Percentiles rank a stretch among this genome's conserved stretches.
These are phyloP conservation scores for Fusarium newnesense DNA, from an alignment of 2,329 filamentous ascomycete species.

Conservation along the genomic window DNA sequence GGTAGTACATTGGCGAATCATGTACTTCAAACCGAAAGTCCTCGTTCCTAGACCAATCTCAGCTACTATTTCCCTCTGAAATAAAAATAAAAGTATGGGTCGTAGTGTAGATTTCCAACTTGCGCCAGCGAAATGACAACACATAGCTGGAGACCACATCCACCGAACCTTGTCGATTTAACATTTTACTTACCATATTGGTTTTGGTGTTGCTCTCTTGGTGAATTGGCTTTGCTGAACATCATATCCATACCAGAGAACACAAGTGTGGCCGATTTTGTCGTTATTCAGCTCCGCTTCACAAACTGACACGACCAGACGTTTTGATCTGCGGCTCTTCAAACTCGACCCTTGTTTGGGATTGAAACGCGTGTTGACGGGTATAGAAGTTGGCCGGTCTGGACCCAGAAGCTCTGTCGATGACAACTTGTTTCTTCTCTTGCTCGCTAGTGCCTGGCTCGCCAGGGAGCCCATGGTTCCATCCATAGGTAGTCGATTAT, in stretches of 20 bases:
- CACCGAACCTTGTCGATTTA: conserved; percentile 4
- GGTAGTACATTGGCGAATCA: conserved; percentile 43
- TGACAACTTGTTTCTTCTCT: conserved; percentile 29
- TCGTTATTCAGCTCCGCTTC: conserved; percentile 36
- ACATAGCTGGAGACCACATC: conserved; percentile 1
- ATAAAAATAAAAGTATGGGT: conserved; percentile 15
- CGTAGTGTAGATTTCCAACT: neutral
- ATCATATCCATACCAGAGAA: conserved; percentile 42
- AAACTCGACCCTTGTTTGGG: conserved; percentile 8
- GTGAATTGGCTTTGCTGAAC: conserved; percentile 38
- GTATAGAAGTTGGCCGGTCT: conserved; percentile 26
- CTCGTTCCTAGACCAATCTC: conserved; percentile 38
- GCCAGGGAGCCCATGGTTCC: conserved; percentile 22
- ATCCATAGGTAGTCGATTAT: conserved; percentile 32
- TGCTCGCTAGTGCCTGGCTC: conserved; percentile 28
- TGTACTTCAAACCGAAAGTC: conserved; percentile 41
- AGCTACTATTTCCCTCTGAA: conserved; percentile 22
- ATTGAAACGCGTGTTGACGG: neutral
- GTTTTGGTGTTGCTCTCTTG: conserved; percentile 33
- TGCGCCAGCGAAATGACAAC: conserved; percentile 6
- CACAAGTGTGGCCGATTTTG: conserved; percentile 36
- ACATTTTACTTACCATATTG: conserved; percentile 39
- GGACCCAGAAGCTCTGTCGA: conserved; percentile 32
- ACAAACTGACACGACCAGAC: conserved; percentile 25
- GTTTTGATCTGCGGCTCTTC: conserved; percentile 5